A percentile compares a stretch with the other conserved stretches of the same genome.
Evolutionary conservation across 768 basidiomycete species (phyloP).

Genomic region (Mycena rosella): DNA sequence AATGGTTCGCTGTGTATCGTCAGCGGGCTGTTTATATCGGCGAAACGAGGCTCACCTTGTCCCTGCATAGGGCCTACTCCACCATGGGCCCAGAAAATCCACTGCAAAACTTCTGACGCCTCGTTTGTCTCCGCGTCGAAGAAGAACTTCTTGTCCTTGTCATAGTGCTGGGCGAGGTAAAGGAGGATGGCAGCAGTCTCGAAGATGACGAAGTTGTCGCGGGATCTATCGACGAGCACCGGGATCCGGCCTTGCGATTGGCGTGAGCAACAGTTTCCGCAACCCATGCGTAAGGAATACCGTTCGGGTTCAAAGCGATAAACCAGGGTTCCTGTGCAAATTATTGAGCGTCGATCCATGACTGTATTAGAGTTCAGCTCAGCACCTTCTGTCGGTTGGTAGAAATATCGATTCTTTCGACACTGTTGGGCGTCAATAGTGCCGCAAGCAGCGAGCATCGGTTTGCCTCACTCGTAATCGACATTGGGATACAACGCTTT

Average conservation of each 20-base stretch:
- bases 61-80: constrained; percentile 93
- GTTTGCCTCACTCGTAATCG: constrained; percentile 56
- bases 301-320: constrained; percentile 79
- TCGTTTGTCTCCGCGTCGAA: constrained; percentile 69
- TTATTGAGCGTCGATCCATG: not conserved
- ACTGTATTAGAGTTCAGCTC: not conserved
- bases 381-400: constrained; percentile 81
- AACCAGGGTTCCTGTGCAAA: constrained; percentile 72
- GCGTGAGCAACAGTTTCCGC: not conserved
- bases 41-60: constrained; percentile 48
- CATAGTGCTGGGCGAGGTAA: constrained; percentile 87
- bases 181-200: constrained; percentile 86
- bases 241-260: constrained; percentile 11
- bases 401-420: constrained; percentile 66
- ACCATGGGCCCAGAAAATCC: constrained; percentile 91
- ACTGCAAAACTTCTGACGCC: constrained; percentile 82
- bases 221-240: constrained; percentile 57
- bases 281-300: constrained; percentile 36
- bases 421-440: constrained; percentile 46
- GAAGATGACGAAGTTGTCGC: constrained; percentile 75
- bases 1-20: constrained; percentile 67
- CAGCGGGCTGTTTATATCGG: not conserved
- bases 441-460: not conserved
- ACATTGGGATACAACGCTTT: constrained; percentile 59
- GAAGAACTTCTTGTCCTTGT: constrained; percentile 78